Percentiles rank a stretch among this genome's conserved stretches.
Conservation (phyloP, 2,329 filamentous ascomycete genomes). For the Chalaropsis ovoidea region DNA sequence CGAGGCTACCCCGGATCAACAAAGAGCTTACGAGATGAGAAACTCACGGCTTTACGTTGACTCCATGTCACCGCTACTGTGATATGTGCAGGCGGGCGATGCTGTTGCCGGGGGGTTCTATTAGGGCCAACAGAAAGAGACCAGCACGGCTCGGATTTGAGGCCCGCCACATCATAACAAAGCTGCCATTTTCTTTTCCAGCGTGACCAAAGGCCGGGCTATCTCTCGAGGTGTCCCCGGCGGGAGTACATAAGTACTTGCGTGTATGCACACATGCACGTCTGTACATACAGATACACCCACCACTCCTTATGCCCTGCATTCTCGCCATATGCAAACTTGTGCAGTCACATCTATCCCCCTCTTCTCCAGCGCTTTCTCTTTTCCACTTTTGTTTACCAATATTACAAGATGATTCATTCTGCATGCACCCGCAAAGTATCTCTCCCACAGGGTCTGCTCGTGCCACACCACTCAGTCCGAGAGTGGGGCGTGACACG, state of each 20-base stretch:
- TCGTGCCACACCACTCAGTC: background rate
- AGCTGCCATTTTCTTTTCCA: background rate
- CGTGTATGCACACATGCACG: too few relatives aligned
- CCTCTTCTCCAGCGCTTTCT: background rate
- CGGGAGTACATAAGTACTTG: background rate
- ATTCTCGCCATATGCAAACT: background rate
- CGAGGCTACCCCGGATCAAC: background rate
- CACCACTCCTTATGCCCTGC: background rate
- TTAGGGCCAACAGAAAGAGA: background rate
- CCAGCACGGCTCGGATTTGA: background rate
- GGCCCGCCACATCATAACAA: background rate
- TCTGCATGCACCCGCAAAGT: background rate
- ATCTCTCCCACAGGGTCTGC: background rate
- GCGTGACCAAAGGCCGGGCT: background rate
- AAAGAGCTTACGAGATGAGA: background rate
- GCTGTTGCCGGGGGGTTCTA: background rate
- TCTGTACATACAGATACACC: too few relatives aligned
- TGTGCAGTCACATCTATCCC: background rate
- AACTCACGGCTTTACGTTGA: too few relatives aligned
- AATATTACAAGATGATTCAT: background rate
- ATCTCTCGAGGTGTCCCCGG: background rate
- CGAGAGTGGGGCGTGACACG: conserved; percentile 6
- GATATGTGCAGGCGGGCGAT: background rate
- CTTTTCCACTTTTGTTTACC: background rate
- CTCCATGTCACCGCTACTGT: conserved; percentile 1